Conservation (phyloP, 495 filamentous ascomycete genomes). For the Parachaetomium inaequale region DNA sequence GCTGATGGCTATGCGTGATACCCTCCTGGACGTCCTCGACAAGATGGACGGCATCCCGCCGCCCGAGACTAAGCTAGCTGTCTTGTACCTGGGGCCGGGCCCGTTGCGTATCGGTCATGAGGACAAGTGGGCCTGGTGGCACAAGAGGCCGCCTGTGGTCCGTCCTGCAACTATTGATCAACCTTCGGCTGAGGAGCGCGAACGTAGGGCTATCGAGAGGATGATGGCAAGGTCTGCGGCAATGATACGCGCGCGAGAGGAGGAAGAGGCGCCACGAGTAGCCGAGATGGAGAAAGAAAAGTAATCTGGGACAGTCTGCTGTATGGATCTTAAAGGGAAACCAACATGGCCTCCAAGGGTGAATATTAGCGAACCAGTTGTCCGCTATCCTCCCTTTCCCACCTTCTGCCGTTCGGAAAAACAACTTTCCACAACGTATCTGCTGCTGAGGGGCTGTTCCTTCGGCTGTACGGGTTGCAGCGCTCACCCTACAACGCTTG, state of each 20-base stretch:
- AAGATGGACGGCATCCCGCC: background rate
- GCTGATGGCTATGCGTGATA: conserved; percentile 7
- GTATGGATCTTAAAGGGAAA: too few relatives aligned
- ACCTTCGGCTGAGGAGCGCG: background rate
- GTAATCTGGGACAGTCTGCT: background rate
- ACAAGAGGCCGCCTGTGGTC: background rate
- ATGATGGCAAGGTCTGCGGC: conserved; percentile 4
- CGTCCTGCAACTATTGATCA: background rate
- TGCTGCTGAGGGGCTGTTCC: too few relatives aligned
- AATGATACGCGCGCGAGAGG: conserved; percentile 3
- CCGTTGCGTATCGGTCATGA: background rate
- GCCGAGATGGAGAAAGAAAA: conserved; percentile 4
- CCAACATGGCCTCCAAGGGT: too few relatives aligned
- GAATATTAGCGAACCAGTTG: too few relatives aligned
- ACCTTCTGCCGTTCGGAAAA: too few relatives aligned
- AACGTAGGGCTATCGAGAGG: background rate
- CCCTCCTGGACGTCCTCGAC: background rate
- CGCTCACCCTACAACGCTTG: too few relatives aligned
- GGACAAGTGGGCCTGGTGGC: conserved; percentile 1
- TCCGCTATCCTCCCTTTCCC: too few relatives aligned
- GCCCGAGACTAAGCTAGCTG: conserved; percentile 7
- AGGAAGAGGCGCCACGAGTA: conserved; percentile 1
- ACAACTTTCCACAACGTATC: too few relatives aligned
- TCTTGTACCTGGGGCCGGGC: background rate
- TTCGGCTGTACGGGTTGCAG: too few relatives aligned